phyloP scores from a whole-genome alignment of 2,329 filamentous ascomycete species.

The Pestalotiopsis fici region DNA sequence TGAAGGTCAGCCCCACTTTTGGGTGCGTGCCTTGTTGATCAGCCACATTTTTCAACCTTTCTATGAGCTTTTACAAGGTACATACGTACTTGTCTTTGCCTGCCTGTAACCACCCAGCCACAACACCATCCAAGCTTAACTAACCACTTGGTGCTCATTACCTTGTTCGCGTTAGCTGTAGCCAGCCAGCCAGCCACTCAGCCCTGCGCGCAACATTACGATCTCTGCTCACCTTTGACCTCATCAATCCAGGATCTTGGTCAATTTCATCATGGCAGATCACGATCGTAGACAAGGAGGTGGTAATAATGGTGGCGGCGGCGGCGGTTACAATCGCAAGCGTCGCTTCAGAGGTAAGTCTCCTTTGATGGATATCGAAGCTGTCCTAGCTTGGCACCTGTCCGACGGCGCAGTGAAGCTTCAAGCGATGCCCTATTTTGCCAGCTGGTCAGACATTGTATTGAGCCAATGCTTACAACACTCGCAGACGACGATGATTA shows the following conservation, averaged over 20 bases:
- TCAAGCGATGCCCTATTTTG: background rate
- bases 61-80: too few relatives aligned
- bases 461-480: conserved; percentile 25
- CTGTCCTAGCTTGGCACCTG: background rate
- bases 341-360: conserved; percentile 74
- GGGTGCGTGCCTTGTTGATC: too few relatives aligned
- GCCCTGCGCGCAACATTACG: background rate
- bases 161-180: background rate
- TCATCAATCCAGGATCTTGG: background rate
- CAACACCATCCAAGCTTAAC: background rate
- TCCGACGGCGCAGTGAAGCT: background rate
- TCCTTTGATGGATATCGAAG: background rate
- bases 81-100: too few relatives aligned
- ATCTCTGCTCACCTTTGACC: background rate
- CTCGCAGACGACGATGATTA: conserved; percentile 71
- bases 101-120: too few relatives aligned
- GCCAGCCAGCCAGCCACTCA: background rate
- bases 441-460: background rate
- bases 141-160: background rate
- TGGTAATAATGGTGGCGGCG: conserved; percentile 31
- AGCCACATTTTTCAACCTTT: too few relatives aligned
- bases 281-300: conserved; percentile 49
- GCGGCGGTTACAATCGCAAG: conserved; percentile 67
- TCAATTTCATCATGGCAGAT: conserved; percentile 48
- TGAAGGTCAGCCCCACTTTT: too few relatives aligned